These are phyloP conservation scores for Boletus bicolor DNA, from an alignment of 768 basidiomycete species.

Conservation along the genomic window DNA sequence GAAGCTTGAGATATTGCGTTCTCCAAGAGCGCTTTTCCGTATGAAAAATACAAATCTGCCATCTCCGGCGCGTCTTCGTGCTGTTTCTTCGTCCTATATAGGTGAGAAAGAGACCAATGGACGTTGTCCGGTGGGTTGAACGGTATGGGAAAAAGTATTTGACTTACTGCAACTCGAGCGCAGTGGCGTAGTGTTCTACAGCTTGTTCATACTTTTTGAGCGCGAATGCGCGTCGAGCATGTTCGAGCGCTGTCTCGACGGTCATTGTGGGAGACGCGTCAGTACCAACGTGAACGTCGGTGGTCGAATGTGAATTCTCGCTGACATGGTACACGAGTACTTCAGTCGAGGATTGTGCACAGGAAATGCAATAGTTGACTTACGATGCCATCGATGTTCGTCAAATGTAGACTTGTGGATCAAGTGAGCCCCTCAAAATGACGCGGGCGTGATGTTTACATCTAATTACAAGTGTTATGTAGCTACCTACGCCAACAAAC, in stretches of 20 bases:
- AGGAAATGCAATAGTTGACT: neutral
- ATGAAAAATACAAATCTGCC: conserved; percentile 86
- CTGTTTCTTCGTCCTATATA: conserved; percentile 61
- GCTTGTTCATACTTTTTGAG: conserved; percentile 84
- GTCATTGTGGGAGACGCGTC: conserved; percentile 32
- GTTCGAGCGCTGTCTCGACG: conserved; percentile 63
- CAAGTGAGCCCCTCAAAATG: neutral
- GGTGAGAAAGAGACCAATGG: neutral
- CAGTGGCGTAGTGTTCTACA: conserved; percentile 78
- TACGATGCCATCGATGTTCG: conserved; percentile 25
- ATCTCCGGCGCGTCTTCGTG: conserved; percentile 81
- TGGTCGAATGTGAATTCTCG: conserved; percentile 2
- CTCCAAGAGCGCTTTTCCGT: conserved; percentile 91
- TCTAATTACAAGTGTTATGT: conserved; percentile 6
- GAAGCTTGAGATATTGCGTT: conserved; percentile 84
- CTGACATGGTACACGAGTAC: conserved; percentile 3
- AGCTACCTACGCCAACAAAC: neutral
- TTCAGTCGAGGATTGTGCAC: too few relatives aligned
- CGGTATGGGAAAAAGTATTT: neutral
- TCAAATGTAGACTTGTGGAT: neutral
- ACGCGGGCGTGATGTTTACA: conserved; percentile 21
- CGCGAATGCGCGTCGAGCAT: conserved; percentile 85
- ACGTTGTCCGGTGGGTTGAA: conserved; percentile 8
- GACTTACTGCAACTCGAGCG: conserved; percentile 80
- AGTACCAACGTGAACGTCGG: neutral